Evolutionary conservation across 2,329 filamentous ascomycete species (phyloP).

Genomic region (Penicillium expansum): DNA sequence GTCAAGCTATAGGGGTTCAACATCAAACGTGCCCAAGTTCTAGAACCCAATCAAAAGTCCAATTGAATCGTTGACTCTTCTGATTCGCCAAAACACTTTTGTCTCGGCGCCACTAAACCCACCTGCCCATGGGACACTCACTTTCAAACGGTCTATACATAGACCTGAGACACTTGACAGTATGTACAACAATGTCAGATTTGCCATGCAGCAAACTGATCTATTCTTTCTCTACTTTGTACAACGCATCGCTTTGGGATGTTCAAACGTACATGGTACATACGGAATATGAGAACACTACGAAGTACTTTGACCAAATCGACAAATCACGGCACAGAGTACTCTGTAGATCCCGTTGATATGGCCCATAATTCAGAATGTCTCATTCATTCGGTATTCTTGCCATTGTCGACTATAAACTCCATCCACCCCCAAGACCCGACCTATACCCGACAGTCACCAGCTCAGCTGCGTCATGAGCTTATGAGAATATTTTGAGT

Average conservation of each 20-base stretch:
- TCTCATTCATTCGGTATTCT: background rate
- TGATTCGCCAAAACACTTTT: background rate
- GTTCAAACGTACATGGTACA: background rate
- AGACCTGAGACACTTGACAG: background rate
- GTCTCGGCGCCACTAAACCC: background rate
- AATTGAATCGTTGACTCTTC: background rate
- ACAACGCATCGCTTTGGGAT: background rate
- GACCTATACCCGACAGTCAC: background rate
- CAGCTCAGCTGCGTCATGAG: background rate
- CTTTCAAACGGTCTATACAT: background rate
- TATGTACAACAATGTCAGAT: background rate
- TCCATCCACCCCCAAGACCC: background rate
- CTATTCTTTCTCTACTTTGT: background rate
- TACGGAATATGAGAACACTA: background rate
- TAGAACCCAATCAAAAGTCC: background rate
- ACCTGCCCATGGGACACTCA: background rate
- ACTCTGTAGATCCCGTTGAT: background rate
- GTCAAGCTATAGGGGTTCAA: background rate
- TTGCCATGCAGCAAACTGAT: background rate
- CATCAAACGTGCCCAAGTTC: background rate
- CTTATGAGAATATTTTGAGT: background rate
- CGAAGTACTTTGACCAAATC: background rate
- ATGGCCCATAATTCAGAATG: background rate
- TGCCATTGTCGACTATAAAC: background rate
- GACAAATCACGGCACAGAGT: background rate